Percentiles rank a stretch among this genome's conserved stretches.
Conservation (phyloP, 2,329 filamentous ascomycete genomes). For the Hypoxylon rubiginosum region DNA sequence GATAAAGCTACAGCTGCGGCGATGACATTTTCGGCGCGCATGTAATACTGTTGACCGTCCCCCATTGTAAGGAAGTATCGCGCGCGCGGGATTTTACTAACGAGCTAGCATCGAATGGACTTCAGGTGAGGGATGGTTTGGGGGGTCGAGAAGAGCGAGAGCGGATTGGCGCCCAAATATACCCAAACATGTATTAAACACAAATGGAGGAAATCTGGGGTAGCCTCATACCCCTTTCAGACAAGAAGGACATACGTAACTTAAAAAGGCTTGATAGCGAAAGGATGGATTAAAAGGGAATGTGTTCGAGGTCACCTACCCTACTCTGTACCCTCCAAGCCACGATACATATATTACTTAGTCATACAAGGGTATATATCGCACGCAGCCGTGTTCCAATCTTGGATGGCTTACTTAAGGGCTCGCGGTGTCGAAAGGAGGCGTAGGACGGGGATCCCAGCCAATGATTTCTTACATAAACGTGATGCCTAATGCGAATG, state of each 20-base stretch:
- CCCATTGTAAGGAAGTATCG: slow-evolving; percentile 14
- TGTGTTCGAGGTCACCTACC: not conserved
- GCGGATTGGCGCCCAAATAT: not conserved
- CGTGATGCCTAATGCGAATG: not conserved
- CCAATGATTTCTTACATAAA: not conserved
- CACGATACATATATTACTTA: not conserved
- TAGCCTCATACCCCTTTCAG: not conserved
- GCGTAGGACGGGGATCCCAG: not conserved
- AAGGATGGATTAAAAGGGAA: not conserved
- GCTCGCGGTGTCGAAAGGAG: not conserved
- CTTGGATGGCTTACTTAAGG: not conserved
- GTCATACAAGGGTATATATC: not conserved
- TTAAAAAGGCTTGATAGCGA: not conserved
- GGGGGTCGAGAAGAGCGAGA: not conserved
- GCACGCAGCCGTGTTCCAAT: not conserved
- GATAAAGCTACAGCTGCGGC: slow-evolving; percentile 30
- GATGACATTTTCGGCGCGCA: slow-evolving; percentile 33
- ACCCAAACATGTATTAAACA: not conserved
- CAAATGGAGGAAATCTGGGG: not conserved
- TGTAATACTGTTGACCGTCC: slow-evolving; percentile 16
- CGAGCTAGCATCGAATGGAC: not conserved
- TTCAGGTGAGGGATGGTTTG: not conserved
- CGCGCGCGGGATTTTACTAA: not conserved
- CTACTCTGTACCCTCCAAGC: not conserved
- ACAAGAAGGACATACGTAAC: not conserved